Base-by-base conservation (phyloP, 1,139 yeast species). In the Lizanozyma gosingica region DNA sequence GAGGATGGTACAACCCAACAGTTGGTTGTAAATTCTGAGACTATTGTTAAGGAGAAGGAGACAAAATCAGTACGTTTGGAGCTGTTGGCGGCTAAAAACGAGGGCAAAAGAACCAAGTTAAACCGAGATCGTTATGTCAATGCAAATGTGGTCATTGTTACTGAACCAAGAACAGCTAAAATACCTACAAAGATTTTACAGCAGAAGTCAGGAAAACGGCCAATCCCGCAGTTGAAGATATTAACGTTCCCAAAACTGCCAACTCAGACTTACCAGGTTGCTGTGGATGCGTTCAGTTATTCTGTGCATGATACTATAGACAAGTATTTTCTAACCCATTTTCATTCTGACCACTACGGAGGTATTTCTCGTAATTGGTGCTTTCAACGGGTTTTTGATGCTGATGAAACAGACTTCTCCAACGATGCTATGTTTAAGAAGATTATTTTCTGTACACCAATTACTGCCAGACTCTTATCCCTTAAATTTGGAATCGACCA, bases 311-410 rank as follows among this genome's bases (percentile, higher is more conserved):
- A 62, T 0, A 54, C 55, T 3, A 73, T 81, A 8, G 47, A 56
- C 9, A 66, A 70, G 38, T 83, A 82, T 57, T 75, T 83, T 44
- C 60, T 83, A 34, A 74, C 90, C 1, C 98, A 92, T 62, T 90
- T 85, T 60, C 98, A 92, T 58, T 68, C 94, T 0, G 98, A 92
- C 56, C 98, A 92, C 56, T 92, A 92, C 54, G 88, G 87, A 2
- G 97, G 97, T 0, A 62, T 92, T 16, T 65, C 80, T 3, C 83
- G 83, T 51, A 69, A 73, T 34, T 92, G 97, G 97, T 62, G 73
- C 43, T 60, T 62, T 37, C 71, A 69, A 44, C 47, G 73, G 29
- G 60, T 67, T 2, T 63, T 68, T 42, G 59, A 56, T 3, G 54
- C 54, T 15, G 54, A 55, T 15, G 52, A 45, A 6, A 44, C 39